Conservation (phyloP, 2,329 filamentous ascomycete genomes). For the Aureobasidium pullulans region DNA sequence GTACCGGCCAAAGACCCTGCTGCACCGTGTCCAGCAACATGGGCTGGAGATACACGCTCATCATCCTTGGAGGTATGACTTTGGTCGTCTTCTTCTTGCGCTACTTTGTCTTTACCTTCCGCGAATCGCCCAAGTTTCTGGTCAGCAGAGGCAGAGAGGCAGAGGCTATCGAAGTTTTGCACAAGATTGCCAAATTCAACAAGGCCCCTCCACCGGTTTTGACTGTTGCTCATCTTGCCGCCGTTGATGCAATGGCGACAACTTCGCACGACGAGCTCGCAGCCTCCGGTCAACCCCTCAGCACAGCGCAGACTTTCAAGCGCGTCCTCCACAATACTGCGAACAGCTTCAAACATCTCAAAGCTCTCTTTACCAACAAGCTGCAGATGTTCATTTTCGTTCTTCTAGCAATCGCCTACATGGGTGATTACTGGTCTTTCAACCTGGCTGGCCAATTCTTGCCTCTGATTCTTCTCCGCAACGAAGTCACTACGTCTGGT, state of each 20-base stretch:
- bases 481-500: constrained; percentile 38
- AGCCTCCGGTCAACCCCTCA: background rate
- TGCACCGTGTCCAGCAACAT: constrained; percentile 33
- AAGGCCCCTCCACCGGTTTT: constrained; percentile 11
- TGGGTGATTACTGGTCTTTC: constrained; percentile 13
- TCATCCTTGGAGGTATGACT: constrained; percentile 35
- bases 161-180: constrained; percentile 41
- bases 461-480: constrained; percentile 44
- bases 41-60: constrained; percentile 37
- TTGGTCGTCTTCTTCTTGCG: constrained; percentile 44
- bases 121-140: constrained; percentile 55
- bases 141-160: constrained; percentile 47
- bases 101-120: constrained; percentile 47
- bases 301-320: background rate
- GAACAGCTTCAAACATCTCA: constrained; percentile 11
- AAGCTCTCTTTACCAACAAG: constrained; percentile 9
- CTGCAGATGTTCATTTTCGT: constrained; percentile 10
- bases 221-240: constrained; percentile 4
- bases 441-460: constrained; percentile 31
- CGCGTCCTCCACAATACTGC: background rate
- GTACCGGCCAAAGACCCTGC: constrained; percentile 27
- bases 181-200: constrained; percentile 39
- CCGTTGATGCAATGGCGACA: background rate
- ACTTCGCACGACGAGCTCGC: background rate
- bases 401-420: constrained; percentile 30